Evolutionary conservation across 2,329 filamentous ascomycete species (phyloP).

Genomic region (Ilyonectria mors-panacis): DNA sequence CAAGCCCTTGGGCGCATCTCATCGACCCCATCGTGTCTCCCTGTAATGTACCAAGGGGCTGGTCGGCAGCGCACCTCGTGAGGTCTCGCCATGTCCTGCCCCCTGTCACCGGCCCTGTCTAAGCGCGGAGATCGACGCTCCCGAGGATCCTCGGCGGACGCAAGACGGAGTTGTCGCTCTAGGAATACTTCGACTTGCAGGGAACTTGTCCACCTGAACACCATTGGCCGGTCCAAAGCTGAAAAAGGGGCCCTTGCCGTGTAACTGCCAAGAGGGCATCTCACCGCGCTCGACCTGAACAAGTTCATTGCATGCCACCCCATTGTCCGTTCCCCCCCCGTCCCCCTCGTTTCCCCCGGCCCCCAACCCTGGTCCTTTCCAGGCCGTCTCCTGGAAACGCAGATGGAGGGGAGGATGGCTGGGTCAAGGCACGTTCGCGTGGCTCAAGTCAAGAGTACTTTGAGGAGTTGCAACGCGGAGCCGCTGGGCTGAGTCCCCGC

Average conservation of each 20-base stretch:
- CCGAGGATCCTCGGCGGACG: not conserved
- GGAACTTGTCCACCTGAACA: not conserved
- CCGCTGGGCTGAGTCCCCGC: slow-evolving; percentile 12
- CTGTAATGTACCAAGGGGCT: not conserved
- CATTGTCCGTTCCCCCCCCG: not conserved
- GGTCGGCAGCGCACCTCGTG: not conserved
- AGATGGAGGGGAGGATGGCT: not conserved
- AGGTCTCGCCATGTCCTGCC: not conserved
- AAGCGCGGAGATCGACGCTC: slow-evolving; percentile 9
- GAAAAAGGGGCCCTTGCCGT: not conserved
- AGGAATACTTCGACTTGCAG: not conserved
- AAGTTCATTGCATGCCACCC: not conserved
- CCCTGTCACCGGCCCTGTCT: not conserved
- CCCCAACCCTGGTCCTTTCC: not conserved
- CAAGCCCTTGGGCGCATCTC: not conserved
- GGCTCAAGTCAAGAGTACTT: not conserved
- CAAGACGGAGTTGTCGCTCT: not conserved
- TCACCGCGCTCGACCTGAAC: not conserved
- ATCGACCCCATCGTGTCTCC: not conserved
- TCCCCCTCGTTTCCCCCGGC: not conserved
- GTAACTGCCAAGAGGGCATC: not conserved
- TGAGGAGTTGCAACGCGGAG: not conserved
- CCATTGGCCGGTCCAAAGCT: not conserved
- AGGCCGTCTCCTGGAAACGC: not conserved
- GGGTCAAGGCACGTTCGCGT: not conserved